A percentile compares a stretch with the other conserved stretches of the same genome.
Conservation (phyloP, 352 stramenopile species). For the Elongisporangium undulatum region DNA sequence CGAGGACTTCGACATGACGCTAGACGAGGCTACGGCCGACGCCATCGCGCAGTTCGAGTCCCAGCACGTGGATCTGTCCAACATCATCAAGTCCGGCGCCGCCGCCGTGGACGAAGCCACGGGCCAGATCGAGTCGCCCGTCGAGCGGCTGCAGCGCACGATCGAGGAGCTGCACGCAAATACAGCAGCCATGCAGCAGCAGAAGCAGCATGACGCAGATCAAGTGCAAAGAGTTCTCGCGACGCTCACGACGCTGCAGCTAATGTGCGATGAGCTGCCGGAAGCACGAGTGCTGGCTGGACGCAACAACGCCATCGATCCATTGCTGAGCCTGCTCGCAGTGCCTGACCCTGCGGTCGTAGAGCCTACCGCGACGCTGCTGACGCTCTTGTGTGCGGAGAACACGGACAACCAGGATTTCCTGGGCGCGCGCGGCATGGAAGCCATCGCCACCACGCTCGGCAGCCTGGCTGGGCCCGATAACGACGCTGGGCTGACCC, state of each 20-base stretch:
- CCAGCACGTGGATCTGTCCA: constrained; percentile 83
- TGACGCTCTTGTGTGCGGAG: constrained; percentile 36
- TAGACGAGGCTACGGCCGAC: constrained; percentile 73
- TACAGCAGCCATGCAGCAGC: neutral
- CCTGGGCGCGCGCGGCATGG: constrained; percentile 35
- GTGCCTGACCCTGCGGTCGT: constrained; percentile 5
- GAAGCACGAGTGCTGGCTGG: constrained; percentile 61
- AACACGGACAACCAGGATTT: constrained; percentile 66
- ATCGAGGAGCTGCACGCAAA: constrained; percentile 19
- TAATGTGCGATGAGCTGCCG: constrained; percentile 33
- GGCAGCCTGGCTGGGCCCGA: neutral
- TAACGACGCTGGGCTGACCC: neutral
- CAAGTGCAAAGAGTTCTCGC: constrained; percentile 5
- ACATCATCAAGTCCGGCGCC: constrained; percentile 57
- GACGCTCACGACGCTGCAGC: constrained; percentile 18
- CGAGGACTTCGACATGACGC: constrained; percentile 86
- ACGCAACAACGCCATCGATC: constrained; percentile 48
- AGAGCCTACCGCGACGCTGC: constrained; percentile 13
- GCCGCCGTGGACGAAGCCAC: neutral
- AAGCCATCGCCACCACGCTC: constrained; percentile 14
- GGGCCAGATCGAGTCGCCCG: constrained; percentile 10
- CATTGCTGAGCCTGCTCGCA: constrained; percentile 34
- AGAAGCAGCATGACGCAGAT: constrained; percentile 7
- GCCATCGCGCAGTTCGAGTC: constrained; percentile 84
- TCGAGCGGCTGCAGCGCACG: constrained; percentile 26